These are phyloP conservation scores for Boletus fagicola DNA, from an alignment of 768 basidiomycete genomes.

Conservation along the genomic window DNA sequence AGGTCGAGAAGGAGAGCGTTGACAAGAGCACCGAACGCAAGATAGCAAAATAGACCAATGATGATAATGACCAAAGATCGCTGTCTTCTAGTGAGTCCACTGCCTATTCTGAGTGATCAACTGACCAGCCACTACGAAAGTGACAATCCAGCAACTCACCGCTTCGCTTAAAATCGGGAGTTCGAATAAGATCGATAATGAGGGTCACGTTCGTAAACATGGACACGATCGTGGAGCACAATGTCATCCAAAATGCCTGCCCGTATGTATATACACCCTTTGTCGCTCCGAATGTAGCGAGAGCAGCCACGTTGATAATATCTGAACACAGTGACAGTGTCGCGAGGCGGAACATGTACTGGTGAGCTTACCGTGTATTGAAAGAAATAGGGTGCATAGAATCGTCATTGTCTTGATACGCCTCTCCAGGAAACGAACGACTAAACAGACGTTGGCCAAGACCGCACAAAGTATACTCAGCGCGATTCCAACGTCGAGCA, in stretches of 20 bases:
- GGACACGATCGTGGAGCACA: constrained; percentile 71
- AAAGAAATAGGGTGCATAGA: constrained; percentile 59
- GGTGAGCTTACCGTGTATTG: constrained; percentile 59
- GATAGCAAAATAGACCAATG: constrained; percentile 69
- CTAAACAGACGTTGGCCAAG: constrained; percentile 64
- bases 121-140: background rate
- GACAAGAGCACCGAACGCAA: constrained; percentile 68
- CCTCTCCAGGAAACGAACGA: constrained; percentile 71
- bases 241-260: constrained; percentile 72
- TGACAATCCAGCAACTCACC: constrained; percentile 40
- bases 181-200: constrained; percentile 56
- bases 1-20: constrained; percentile 51
- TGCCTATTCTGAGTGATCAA: constrained; percentile 44
- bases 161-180: constrained; percentile 59
- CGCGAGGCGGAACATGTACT: background rate
- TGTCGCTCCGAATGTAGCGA: constrained; percentile 60
- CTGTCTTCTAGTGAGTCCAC: constrained; percentile 78
- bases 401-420: constrained; percentile 62
- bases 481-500: constrained; percentile 60
- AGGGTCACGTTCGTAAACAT: constrained; percentile 66
- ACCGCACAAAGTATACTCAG: constrained; percentile 69
- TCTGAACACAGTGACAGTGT: constrained; percentile 41
- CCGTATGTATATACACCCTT: constrained; percentile 70
- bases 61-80: constrained; percentile 76
- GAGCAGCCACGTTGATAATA: constrained; percentile 59